These are phyloP conservation scores for Oxytropis ochrocephala DNA, from an alignment of 306 rosid genomes.

Conservation along the genomic window DNA sequence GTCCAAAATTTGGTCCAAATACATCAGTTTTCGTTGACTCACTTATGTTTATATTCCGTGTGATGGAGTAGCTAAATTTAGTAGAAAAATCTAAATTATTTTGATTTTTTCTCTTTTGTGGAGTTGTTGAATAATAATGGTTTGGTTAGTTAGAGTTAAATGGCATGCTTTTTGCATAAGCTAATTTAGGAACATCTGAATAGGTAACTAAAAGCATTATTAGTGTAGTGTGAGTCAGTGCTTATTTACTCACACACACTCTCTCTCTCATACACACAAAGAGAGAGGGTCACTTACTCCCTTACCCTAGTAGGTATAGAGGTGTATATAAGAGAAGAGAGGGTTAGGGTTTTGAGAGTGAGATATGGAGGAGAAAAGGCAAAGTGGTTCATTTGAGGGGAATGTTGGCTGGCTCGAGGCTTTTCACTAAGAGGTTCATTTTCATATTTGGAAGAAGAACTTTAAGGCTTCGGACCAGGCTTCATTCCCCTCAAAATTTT, in stretches of 20 bases:
- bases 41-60: no score
- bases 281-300: not conserved
- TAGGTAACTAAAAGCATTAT: conserved; percentile 20
- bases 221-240: conserved; percentile 34
- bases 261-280: not conserved
- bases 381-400: conserved; percentile 43
- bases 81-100: not conserved
- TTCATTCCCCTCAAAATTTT: conserved; percentile 71
- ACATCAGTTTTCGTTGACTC: no score
- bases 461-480: conserved; percentile 85
- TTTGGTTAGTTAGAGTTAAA: conserved; percentile 6
- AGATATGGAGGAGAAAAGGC: not conserved
- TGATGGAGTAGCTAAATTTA: no score
- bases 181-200: conserved; percentile 40
- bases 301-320: no score
- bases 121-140: no score
- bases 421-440: conserved; percentile 21
- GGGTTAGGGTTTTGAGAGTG: conserved; percentile 41
- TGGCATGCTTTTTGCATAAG: conserved; percentile 36
- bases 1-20: no score
- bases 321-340: not conserved
- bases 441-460: conserved; percentile 15
- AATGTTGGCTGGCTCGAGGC: conserved; percentile 98
- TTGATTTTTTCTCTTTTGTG: no score
- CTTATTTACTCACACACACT: not conserved